These are phyloP conservation scores for Cadophora malorum DNA, from an alignment of 2,329 filamentous ascomycete genomes.

Conservation along the genomic window DNA sequence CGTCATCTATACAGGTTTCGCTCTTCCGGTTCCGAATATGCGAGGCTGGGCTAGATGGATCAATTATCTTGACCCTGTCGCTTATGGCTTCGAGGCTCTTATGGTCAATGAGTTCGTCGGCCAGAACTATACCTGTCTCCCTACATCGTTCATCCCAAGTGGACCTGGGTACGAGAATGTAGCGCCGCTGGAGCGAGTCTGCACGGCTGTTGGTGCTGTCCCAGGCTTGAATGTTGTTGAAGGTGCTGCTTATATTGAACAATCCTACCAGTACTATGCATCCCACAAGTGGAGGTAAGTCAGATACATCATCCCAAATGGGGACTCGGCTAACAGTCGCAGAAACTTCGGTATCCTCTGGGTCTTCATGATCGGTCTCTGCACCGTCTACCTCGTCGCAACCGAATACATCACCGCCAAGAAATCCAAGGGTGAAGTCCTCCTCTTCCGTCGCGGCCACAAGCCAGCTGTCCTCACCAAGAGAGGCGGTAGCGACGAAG, in stretches of 20 bases:
- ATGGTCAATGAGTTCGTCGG: constrained; percentile 80
- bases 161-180: constrained; percentile 34
- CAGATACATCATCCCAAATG: too few species aligned
- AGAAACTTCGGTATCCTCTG: constrained; percentile 73
- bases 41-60: constrained; percentile 83
- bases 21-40: constrained; percentile 62
- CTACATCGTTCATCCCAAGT: constrained; percentile 33
- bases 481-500: constrained; percentile 30
- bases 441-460: constrained; percentile 76
- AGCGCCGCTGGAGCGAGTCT: constrained; percentile 49
- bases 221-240: constrained; percentile 58
- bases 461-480: constrained; percentile 45
- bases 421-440: constrained; percentile 78
- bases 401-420: constrained; percentile 68
- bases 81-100: constrained; percentile 80
- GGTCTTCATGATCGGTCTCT: constrained; percentile 68
- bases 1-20: constrained; percentile 49
- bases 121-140: constrained; percentile 35
- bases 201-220: constrained; percentile 63
- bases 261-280: constrained; percentile 62
- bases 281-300: constrained; percentile 65
- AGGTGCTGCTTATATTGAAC: constrained; percentile 63
- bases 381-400: constrained; percentile 65
- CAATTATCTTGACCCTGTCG: constrained; percentile 66
- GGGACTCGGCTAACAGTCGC: too few species aligned